Evolutionary conservation across 2,329 filamentous ascomycete genomes (phyloP).

Genomic region (Seiridium unicorne): DNA sequence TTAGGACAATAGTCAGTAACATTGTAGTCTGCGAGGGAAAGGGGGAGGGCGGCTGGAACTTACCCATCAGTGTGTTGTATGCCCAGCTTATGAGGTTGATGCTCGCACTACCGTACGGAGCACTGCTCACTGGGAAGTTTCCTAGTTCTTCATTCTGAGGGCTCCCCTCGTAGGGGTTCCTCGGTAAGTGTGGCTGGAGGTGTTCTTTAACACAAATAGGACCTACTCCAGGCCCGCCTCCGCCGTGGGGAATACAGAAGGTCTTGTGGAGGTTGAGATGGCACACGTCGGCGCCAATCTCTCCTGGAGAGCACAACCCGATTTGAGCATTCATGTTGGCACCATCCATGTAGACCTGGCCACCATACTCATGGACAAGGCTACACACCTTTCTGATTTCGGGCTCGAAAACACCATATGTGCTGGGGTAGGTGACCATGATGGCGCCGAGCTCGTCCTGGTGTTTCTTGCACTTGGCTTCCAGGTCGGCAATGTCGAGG

Average conservation of each 20-base stretch:
- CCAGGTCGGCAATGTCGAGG: constrained; percentile 80
- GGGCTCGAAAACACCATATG: constrained; percentile 93
- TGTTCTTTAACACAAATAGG: constrained; percentile 89
- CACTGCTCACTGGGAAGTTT: constrained; percentile 74
- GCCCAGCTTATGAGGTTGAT: constrained; percentile 94
- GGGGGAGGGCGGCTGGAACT: constrained; percentile 15
- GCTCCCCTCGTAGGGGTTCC: constrained; percentile 52
- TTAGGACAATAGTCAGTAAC: constrained; percentile 12
- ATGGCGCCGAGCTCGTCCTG: constrained; percentile 83
- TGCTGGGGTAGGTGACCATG: constrained; percentile 97
- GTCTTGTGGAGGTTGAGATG: constrained; percentile 98
- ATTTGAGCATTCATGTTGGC: constrained; percentile 99
- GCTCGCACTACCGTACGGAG: constrained; percentile 82
- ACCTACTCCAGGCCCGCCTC: constrained; percentile 89
- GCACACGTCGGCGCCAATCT: constrained; percentile 95
- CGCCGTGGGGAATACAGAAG: constrained; percentile 96
- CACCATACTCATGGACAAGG: constrained; percentile 82
- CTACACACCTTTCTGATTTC: constrained; percentile 81
- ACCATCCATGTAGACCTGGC: constrained; percentile 97
- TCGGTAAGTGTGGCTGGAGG: constrained; percentile 72
- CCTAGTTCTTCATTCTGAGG: constrained; percentile 6
- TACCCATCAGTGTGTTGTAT: constrained; percentile 93
- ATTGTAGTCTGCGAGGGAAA: neutral
- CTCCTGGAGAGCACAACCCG: constrained; percentile 88
- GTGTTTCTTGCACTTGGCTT: constrained; percentile 86